phyloP scores from a whole-genome alignment of 768 basidiomycete genomes.

The Exsudoporus frostii region DNA sequence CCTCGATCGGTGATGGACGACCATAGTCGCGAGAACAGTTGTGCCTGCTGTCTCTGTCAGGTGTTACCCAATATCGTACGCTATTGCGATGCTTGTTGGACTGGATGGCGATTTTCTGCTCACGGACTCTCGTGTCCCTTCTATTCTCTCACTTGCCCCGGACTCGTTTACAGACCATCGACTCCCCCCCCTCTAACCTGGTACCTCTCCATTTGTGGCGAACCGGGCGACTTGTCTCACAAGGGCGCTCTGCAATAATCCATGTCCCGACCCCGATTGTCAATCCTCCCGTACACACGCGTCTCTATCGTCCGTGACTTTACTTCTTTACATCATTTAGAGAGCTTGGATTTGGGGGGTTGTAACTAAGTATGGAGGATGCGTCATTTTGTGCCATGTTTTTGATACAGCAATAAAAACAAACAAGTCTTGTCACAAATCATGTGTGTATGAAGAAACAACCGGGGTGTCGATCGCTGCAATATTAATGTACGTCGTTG shows the following conservation, averaged over 20 bases:
- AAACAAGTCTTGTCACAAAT: background rate
- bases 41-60: background rate
- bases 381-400: background rate
- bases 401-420: background rate
- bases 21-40: constrained; percentile 2
- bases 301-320: background rate
- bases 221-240: background rate
- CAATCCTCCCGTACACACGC: background rate
- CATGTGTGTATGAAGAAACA: no score
- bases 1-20: background rate
- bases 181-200: constrained; percentile 8
- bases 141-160: constrained; percentile 8
- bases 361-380: background rate
- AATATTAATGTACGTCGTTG: background rate
- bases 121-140: background rate
- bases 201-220: background rate
- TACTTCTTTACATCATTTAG: background rate
- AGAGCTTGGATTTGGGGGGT: background rate
- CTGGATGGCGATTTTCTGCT: constrained; percentile 1
- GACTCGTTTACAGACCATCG: constrained; percentile 1
- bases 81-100: constrained; percentile 13
- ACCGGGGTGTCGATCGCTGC: no score
- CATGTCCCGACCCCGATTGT: no score
- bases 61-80: background rate
- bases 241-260: background rate